These are phyloP conservation scores for Ocimum tenuiflorum DNA, from an alignment of 257 asterid genomes.

Conservation along the genomic window DNA sequence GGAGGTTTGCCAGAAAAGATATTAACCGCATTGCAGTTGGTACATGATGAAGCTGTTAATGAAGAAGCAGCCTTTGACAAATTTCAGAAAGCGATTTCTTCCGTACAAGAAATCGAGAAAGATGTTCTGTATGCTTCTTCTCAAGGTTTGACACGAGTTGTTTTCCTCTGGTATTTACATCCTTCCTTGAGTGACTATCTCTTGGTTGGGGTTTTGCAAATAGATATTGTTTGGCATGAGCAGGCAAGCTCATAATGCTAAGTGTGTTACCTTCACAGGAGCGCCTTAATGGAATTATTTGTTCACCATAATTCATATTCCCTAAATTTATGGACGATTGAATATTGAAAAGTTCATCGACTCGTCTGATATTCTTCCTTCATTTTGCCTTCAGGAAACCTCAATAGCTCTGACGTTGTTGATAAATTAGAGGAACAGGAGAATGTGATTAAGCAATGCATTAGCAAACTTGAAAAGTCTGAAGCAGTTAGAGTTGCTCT, in stretches of 20 bases:
- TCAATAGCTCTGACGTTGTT: slow-evolving; percentile 43
- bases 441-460: slow-evolving; percentile 48
- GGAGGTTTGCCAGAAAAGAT: slow-evolving; percentile 82
- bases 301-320: neutral
- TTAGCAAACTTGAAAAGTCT: slow-evolving; percentile 62
- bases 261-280: slow-evolving; percentile 5
- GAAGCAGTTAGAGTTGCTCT: slow-evolving; percentile 58
- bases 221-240: neutral
- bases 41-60: slow-evolving; percentile 55
- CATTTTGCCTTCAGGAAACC: slow-evolving; percentile 45
- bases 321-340: neutral
- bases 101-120: slow-evolving; percentile 52
- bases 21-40: slow-evolving; percentile 63
- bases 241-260: neutral
- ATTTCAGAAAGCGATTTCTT: slow-evolving; percentile 48
- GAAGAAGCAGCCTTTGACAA: slow-evolving; percentile 66
- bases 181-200: slow-evolving; percentile 6
- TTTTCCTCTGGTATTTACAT: slow-evolving; percentile 11
- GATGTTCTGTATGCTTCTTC: slow-evolving; percentile 50
- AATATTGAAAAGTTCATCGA: neutral
- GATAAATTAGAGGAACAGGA: slow-evolving; percentile 73
- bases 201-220: slow-evolving; percentile 3
- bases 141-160: slow-evolving; percentile 47
- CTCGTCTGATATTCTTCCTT: slow-evolving; percentile 15
- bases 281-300: neutral